phyloP scores from a whole-genome alignment of 192 early-diverging fungal species.

The Geosiphon pyriformis region DNA sequence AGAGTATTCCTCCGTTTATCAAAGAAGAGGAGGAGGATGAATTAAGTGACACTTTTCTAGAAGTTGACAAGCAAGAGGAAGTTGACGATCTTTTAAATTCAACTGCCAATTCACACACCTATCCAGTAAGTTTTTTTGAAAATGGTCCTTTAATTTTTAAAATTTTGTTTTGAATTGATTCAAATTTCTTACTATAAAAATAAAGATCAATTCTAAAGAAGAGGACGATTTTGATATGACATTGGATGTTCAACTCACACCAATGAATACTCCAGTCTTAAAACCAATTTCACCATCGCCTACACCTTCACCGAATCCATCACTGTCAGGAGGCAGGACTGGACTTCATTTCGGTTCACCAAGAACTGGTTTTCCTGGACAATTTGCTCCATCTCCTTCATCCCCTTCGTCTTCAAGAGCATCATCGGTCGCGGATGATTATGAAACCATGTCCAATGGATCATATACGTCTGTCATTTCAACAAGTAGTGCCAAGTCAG shows the following conservation, averaged over 20 bases:
- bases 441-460: slow-evolving; percentile 24
- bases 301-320: slow-evolving; percentile 2
- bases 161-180: not conserved
- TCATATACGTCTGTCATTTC: slow-evolving; percentile 21
- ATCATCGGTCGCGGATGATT: slow-evolving; percentile 20
- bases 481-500: slow-evolving; percentile 11
- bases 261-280: too few species aligned
- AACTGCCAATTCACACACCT: not conserved
- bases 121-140: slow-evolving; percentile 12
- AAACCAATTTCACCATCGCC: slow-evolving; percentile 18
- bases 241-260: slow-evolving; percentile 15
- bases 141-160: too few species aligned
- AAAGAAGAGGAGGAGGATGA: not conserved
- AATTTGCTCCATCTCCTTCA: slow-evolving; percentile 15
- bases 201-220: slow-evolving; percentile 13
- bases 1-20: not conserved
- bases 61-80: slow-evolving; percentile 7
- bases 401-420: slow-evolving; percentile 22
- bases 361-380: slow-evolving; percentile 8
- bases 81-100: slow-evolving; percentile 19
- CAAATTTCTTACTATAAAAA: not conserved
- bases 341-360: slow-evolving; percentile 12
- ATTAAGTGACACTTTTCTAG: not conserved
- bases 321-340: not conserved
- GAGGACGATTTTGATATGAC: slow-evolving; percentile 13